Conservation (phyloP, 495 filamentous ascomycete genomes). For the Aspergillus cristatus region DNA sequence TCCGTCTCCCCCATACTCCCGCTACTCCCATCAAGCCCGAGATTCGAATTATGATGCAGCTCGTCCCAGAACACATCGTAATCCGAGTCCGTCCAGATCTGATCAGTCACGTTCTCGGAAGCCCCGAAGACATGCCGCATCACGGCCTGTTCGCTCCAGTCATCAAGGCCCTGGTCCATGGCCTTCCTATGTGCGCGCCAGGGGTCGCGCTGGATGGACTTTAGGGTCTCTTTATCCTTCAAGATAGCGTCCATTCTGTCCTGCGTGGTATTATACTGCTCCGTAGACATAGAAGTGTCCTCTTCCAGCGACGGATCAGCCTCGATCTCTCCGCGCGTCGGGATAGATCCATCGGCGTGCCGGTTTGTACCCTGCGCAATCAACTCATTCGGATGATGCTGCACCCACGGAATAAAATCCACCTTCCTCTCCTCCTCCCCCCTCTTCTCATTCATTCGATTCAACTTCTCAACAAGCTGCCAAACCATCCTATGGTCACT, state of each 20-base stretch:
- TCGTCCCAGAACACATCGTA: slow-evolving; percentile 21
- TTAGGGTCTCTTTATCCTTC: slow-evolving; percentile 10
- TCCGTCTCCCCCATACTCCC: slow-evolving; percentile 9
- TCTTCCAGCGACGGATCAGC: slow-evolving; percentile 15
- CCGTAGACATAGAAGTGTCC: slow-evolving; percentile 1
- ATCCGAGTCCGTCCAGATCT: slow-evolving; percentile 16
- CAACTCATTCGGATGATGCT: slow-evolving; percentile 43
- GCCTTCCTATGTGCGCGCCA: slow-evolving; percentile 15
- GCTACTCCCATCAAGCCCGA: slow-evolving; percentile 12
- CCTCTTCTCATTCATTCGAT: slow-evolving; percentile 40
- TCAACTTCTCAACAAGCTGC: slow-evolving; percentile 47
- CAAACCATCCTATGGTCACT: slow-evolving; percentile 51
- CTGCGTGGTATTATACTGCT: slow-evolving; percentile 8
- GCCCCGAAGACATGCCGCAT: slow-evolving; percentile 17
- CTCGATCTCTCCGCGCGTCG: slow-evolving; percentile 23
- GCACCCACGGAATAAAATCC: slow-evolving; percentile 56
- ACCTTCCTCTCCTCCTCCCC: slow-evolving; percentile 36
- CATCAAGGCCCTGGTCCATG: slow-evolving; percentile 17
- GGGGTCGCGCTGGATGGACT: slow-evolving; percentile 13
- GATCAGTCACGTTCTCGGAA: slow-evolving; percentile 17
- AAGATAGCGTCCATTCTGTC: slow-evolving; percentile 11
- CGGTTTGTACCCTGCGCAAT: slow-evolving; percentile 41
- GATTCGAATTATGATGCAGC: slow-evolving; percentile 19
- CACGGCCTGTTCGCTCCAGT: slow-evolving; percentile 21
- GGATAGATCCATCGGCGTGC: slow-evolving; percentile 36